phyloP scores from a whole-genome alignment of 306 rosid genomes.

The Senna tora region DNA sequence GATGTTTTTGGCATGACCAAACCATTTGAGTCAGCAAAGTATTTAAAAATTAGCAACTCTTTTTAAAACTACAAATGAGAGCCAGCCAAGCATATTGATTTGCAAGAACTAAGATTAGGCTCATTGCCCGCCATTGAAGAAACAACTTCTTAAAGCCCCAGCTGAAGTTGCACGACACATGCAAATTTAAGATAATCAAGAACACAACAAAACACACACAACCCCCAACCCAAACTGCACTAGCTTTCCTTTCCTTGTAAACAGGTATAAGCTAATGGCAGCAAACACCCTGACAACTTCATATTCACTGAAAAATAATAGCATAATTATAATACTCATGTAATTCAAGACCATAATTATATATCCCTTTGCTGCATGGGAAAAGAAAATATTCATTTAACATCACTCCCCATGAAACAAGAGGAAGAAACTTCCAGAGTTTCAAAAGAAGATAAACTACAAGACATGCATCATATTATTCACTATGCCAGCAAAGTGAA shows the following conservation, averaged over 20 bases:
- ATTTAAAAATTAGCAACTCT: not conserved
- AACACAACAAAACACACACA: no score
- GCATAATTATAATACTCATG: not conserved
- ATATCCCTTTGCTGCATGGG: conserved; percentile 11
- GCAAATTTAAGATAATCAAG: not conserved
- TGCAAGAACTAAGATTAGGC: not conserved
- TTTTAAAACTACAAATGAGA: not conserved
- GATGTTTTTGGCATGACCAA: conserved; percentile 14
- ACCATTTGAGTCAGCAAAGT: conserved; percentile 11
- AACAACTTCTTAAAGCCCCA: not conserved
- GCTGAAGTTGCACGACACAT: not conserved
- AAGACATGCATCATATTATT: conserved; percentile 14
- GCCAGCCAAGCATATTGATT: not conserved
- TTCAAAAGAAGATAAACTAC: conserved; percentile 27
- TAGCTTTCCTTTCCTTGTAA: no score
- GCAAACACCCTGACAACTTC: not conserved
- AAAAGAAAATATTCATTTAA: conserved; percentile 18
- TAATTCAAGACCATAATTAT: conserved; percentile 4
- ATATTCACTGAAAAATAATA: conserved; percentile 1
- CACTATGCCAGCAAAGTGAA: conserved; percentile 3
- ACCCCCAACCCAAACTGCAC: no score
- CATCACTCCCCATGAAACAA: conserved; percentile 11
- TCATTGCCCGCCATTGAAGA: conserved; percentile 12
- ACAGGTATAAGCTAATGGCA: no score
- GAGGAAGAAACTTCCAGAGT: not conserved